Base-by-base conservation (phyloP, 371 early-diverging fungal genomes). In the Saksenaea oblongispora region DNA sequence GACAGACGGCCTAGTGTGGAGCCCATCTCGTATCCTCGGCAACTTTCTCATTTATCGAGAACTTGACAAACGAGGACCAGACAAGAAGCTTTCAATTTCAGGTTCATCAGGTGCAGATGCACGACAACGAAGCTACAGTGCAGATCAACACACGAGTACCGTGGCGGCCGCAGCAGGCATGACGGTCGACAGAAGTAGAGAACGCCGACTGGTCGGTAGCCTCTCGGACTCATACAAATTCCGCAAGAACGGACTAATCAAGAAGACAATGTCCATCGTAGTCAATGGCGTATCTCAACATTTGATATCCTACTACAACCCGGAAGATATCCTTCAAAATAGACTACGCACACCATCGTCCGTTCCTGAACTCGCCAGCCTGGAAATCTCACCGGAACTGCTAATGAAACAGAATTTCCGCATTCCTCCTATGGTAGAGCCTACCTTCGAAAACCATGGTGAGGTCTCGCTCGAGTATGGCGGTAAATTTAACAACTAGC, bases 181-280 rank as follows among this genome's bases (percentile, higher is more conserved):
- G 34, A 61, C 62, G 34, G 58, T 62, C 34, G 79, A 79, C 47
- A 71, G 75, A 47, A 65, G 66, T 11, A 64, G 74, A 54, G 88
- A 86, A 60, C 78, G 86, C 22, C 79, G 81, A 35, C 67, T 87
- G 24, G 85, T 87, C 42, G 89, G 87, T 1, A 84, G 84, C 39
- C 69, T 87, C 28, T 89, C 83, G 35, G 86, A 83, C 72, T 84
- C 84, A 54, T 85, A 88, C 72, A 73, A 85, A 62, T 87, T 92
- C 66, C 93, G 92, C 64, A 90, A 90, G 60, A 87, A 88, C 64
- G 95, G 95, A 0, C 81, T 95, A 22, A 89, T 93, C 67, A 95
- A 95, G 69, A 93, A 93, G 73, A 89, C 95, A 4, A 87, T 95
- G 82, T 93, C 93, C 11, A 87, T 93, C 56, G 87, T 88, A 34